Evolutionary conservation across 2,329 filamentous ascomycete species (phyloP), one percentile per base, ranked within the genome.

Genomic region (Trichoderma harzianum): DNA sequence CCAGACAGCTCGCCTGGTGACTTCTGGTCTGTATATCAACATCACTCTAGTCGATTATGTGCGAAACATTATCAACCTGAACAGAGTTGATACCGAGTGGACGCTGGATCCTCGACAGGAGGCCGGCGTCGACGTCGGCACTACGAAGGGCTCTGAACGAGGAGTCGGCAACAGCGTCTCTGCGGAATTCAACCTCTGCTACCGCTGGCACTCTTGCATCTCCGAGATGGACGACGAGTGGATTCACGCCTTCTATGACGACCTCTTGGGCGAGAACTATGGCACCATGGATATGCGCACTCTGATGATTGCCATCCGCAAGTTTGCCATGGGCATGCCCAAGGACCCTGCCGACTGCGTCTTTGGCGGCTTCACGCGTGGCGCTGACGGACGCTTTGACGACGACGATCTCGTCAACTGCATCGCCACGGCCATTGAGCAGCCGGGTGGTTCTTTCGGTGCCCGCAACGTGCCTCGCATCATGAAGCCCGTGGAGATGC

Each of bases 161-260:
- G 94, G 93, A 55, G 89, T 92, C 0, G 94, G 94, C 65, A 97
- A 96, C 77, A 90, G 92, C 74, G 93, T 95, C 6, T 95, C 93
- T 0, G 93, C 92, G 4, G 94, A 97, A 82, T 97, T 97, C 85
- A 97, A 96, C 78, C 86, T 97, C 11, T 92, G 92, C 75, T 97
- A 97, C 80, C 87, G 93, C 74, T 97, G 93, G 93, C 93, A 97
- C 83, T 93, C 93, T 3, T 90, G 91, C 75, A 92, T 96, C 76
- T 89, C 80, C 26, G 78, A 78, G 58, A 90, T 88, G 74, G 94
- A 97, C 76, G 93, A 96, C 77, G 86, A 90, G 75, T 97, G 93
- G 93, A 92, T 93, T 26, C 87, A 94, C 75, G 84, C 91, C 14
- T 86, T 93, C 73, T 94, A 92, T 78, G 80, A 83, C 1, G 82